Evolutionary conservation across 257 asterid species (phyloP).

Genomic region (Primulina huaijiensis): DNA sequence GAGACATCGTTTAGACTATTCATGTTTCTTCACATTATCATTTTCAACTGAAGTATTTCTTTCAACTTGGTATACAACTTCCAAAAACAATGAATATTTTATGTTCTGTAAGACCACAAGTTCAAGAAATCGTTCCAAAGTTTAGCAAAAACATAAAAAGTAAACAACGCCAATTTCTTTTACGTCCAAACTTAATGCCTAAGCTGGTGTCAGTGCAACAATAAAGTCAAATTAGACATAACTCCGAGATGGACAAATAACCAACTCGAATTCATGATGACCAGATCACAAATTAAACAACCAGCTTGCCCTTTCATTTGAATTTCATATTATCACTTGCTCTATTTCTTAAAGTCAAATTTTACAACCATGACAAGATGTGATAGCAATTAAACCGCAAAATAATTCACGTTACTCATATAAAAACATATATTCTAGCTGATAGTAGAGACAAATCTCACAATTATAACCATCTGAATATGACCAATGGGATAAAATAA

Average conservation of each 20-base stretch:
- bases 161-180: neutral
- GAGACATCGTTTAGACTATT: neutral
- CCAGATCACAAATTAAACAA: slow-evolving; percentile 2
- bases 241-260: slow-evolving; percentile 21
- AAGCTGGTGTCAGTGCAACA: slow-evolving; percentile 7
- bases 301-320: slow-evolving; percentile 4
- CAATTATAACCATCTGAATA: slow-evolving; percentile 16
- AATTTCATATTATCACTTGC: slow-evolving; percentile 20
- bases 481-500: slow-evolving; percentile 16
- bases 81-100: too few species aligned
- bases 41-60: too few species aligned
- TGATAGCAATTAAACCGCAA: slow-evolving; percentile 22
- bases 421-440: slow-evolving; percentile 19
- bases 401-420: slow-evolving; percentile 13
- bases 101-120: neutral
- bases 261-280: slow-evolving; percentile 13
- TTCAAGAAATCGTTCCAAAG: neutral
- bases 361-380: slow-evolving; percentile 20
- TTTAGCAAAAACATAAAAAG: neutral
- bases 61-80: too few species aligned
- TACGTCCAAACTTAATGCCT: slow-evolving; percentile 2
- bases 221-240: slow-evolving; percentile 21
- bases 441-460: neutral
- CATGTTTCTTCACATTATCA: neutral
- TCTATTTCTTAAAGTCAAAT: slow-evolving; percentile 27